Evolutionary conservation across 2,329 filamentous ascomycete genomes (phyloP), one percentile per base, ranked within the genome.

Genomic region (Clonostachys sp.): DNA sequence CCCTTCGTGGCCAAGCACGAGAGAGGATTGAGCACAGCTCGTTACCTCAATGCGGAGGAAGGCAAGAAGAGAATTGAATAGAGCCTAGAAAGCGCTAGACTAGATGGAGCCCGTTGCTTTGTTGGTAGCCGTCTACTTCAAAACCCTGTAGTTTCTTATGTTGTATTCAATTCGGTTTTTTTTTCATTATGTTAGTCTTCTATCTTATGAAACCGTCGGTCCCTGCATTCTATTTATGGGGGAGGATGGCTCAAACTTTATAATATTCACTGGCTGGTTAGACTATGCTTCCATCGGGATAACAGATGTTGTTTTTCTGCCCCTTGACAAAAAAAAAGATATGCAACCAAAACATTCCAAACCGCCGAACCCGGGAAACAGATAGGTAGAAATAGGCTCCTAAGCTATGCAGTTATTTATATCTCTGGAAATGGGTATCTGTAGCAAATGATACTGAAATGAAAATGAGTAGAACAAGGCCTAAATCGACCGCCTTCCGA

Each of bases 51-150:
- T 57, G 82, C 95, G 47, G 94, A 99, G 66, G 94, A 99, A 70
- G 94, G 94, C 46, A 99, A 99, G 80, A 99, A 96, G 80, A 89
- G 94, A 64, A 95, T 95, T 61, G 94, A 99, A 65, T 91, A 80
- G 57, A 58, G 20, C n/a, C 24, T 14, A 45, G 46, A 44, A 47
- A 48, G 45, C 24, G 24, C 24, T 30, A 10, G 24, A 30, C 24
- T 30, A 30, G 24, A n/a, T 39, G 18, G 20, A 9, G 20, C 13
- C 40, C 14, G 12, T 18, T 42, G 16, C 13, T 40, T 46, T 16
- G n/a, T 18, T n/a, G 40, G 7, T 43, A 41, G 16, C 14, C 20
- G 45, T 14, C 48, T 16, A n/a, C 20, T 18, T 18, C 7, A 17
- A 14, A 41, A 24, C 13, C 24, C 14, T 20, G 42, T 42, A 12